Percentiles rank a stretch among this genome's conserved stretches.
These are phyloP conservation scores for Annulohypoxylon moriforme DNA, from an alignment of 495 filamentous ascomycete genomes.

Conservation along the genomic window DNA sequence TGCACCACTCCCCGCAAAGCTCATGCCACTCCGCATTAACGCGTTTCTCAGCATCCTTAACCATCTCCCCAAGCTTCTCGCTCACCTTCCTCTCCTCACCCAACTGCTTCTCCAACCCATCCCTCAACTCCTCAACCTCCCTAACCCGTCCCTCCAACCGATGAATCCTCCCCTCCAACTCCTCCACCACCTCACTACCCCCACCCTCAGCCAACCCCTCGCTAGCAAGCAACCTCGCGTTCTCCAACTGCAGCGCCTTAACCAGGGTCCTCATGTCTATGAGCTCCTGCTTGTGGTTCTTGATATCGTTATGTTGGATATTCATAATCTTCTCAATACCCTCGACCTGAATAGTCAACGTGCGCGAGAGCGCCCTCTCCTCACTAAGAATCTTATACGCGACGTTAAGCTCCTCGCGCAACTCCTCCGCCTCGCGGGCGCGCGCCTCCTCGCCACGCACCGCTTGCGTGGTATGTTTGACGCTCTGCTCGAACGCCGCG, in stretches of 20 bases:
- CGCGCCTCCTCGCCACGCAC: constrained; percentile 6
- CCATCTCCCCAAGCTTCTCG: not conserved
- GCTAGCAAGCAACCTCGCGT: not conserved
- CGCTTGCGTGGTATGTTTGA: not conserved
- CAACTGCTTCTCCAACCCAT: not conserved
- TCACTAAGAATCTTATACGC: not conserved
- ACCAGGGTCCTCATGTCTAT: not conserved
- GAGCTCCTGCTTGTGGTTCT: not conserved
- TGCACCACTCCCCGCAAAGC: not conserved
- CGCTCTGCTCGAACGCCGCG: not conserved
- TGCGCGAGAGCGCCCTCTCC: constrained; percentile 6
- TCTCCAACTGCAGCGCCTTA: constrained; percentile 10
- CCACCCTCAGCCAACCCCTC: not conserved
- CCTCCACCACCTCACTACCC: not conserved
- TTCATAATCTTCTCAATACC: not conserved
- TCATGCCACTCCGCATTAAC: not conserved
- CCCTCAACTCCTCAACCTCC: not conserved
- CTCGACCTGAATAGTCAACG: constrained; percentile 17
- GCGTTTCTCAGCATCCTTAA: not conserved
- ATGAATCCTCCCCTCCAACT: not conserved
- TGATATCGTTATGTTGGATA: constrained; percentile 32
- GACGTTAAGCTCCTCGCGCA: constrained; percentile 11
- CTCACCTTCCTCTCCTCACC: not conserved
- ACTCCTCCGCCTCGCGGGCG: not conserved
- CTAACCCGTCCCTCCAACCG: not conserved